Evolutionary conservation across 768 basidiomycete genomes (phyloP).

Genomic region (Mycena maculata): DNA sequence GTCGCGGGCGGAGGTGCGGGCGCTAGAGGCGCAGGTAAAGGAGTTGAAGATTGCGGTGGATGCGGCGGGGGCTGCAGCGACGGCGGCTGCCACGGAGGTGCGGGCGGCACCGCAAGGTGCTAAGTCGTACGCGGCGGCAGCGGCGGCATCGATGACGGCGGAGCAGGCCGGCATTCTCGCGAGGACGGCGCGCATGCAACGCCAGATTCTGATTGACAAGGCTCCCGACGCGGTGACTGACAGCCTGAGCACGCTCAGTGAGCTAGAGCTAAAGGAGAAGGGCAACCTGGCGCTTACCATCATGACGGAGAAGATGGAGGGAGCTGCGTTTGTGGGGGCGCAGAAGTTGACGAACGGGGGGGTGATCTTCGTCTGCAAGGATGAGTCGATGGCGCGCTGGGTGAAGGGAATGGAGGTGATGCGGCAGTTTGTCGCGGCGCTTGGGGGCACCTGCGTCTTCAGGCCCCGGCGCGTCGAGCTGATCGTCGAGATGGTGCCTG

Average conservation of each 20-base stretch:
- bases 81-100: neutral
- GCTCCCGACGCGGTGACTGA: neutral
- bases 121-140: neutral
- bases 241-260: neutral
- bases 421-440: neutral
- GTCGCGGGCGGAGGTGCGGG: neutral
- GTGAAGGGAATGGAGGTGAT: neutral
- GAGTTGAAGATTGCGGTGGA: neutral
- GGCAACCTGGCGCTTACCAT: neutral
- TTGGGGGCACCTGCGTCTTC: neutral
- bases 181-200: neutral
- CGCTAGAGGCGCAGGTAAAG: neutral
- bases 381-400: conserved; percentile 7
- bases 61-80: neutral
- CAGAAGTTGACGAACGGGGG: conserved; percentile 3
- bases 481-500: neutral
- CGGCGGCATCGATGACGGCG: neutral
- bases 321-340: conserved; percentile 2
- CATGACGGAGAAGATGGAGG: neutral
- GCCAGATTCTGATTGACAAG: conserved; percentile 12
- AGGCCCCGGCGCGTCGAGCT: neutral
- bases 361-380: conserved; percentile 15
- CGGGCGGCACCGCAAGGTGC: neutral
- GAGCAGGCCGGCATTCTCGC: conserved; percentile 5
- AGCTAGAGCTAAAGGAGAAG: conserved; percentile 13